phyloP scores from a whole-genome alignment of 1,139 yeast species.

The Blastobotrys capitulatus region DNA sequence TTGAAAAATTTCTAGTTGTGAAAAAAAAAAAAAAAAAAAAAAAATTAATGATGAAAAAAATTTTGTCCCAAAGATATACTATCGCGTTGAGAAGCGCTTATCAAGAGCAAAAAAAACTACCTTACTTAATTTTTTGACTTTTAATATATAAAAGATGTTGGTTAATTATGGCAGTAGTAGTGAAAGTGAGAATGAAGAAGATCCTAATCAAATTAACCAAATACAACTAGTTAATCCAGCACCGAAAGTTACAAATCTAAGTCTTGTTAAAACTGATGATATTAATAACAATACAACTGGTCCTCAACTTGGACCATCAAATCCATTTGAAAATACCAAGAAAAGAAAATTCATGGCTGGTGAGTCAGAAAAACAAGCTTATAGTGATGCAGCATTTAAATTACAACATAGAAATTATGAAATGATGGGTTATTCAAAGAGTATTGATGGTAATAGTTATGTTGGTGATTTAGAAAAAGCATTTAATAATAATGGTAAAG shows the following conservation, averaged over 20 bases:
- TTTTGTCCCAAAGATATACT: too few species aligned
- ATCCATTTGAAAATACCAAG: constrained; percentile 16
- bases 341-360: constrained; percentile 33
- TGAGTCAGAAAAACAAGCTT: constrained; percentile 34
- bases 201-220: background rate
- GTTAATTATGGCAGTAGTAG: constrained; percentile 3
- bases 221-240: constrained; percentile 12
- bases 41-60: background rate
- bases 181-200: background rate
- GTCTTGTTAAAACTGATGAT: background rate
- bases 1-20: constrained; percentile 4
- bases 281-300: background rate
- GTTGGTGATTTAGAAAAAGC: constrained; percentile 26
- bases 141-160: background rate
- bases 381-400: constrained; percentile 41
- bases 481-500: constrained; percentile 16
- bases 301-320: constrained; percentile 12
- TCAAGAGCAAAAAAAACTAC: too few species aligned
- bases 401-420: constrained; percentile 36
- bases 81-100: too few species aligned
- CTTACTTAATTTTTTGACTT: too few species aligned
- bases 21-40: background rate
- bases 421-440: constrained; percentile 30
- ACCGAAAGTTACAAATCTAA: constrained; percentile 11
- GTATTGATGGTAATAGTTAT: constrained; percentile 22